Conservation (phyloP, 192 early-diverging fungal genomes). For the Irineochytrium annulatum region DNA sequence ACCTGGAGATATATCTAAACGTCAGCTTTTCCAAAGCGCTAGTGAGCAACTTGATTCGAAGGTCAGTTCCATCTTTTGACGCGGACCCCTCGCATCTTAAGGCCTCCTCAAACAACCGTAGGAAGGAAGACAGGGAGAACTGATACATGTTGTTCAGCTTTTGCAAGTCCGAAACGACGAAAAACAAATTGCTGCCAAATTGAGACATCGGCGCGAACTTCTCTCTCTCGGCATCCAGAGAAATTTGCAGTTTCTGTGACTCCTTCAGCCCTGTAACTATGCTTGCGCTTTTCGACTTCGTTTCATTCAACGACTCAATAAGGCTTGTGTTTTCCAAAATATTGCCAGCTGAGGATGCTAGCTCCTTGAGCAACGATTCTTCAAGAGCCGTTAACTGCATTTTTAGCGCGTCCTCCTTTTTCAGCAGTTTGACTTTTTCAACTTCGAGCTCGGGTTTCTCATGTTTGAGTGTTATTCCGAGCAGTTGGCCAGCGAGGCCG, state of each 20-base stretch:
- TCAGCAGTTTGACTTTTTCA: constrained; percentile 46
- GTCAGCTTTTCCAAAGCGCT: constrained; percentile 39
- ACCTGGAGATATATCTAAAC: constrained; percentile 41
- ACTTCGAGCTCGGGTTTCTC: constrained; percentile 53
- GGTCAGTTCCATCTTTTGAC: constrained; percentile 38
- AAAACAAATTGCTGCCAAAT: constrained; percentile 47
- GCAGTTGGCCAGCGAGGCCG: constrained; percentile 49
- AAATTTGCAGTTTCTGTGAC: constrained; percentile 44
- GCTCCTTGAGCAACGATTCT: constrained; percentile 49
- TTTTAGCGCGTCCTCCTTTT: constrained; percentile 53
- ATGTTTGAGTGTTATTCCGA: constrained; percentile 52
- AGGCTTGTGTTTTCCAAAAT: constrained; percentile 57
- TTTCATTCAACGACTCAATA: constrained; percentile 49
- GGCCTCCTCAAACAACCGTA: constrained; percentile 45
- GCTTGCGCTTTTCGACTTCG: constrained; percentile 50
- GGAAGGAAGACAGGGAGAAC: constrained; percentile 46
- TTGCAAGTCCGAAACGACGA: constrained; percentile 45
- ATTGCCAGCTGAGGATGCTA: constrained; percentile 55
- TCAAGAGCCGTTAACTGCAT: constrained; percentile 48
- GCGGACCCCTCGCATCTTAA: constrained; percentile 35
- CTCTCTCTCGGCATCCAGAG: constrained; percentile 51
- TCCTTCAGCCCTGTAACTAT: constrained; percentile 45
- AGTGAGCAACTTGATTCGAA: constrained; percentile 42
- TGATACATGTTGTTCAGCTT: constrained; percentile 57
- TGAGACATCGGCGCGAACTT: constrained; percentile 45